These are phyloP conservation scores for Boletus semigastroideus DNA, from an alignment of 1,284 basidiomycete species.

Conservation along the genomic window DNA sequence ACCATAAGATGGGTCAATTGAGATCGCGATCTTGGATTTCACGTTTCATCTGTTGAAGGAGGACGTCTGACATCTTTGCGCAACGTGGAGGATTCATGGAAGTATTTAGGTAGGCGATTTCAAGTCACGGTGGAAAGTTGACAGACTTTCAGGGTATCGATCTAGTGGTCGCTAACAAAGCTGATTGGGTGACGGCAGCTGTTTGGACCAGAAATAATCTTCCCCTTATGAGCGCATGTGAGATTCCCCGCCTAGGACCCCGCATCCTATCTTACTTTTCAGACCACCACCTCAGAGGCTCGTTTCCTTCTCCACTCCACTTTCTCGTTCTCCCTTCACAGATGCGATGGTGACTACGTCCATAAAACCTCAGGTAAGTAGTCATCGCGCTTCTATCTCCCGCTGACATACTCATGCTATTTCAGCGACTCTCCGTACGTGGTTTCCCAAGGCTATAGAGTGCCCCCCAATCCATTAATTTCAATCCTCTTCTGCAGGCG, in stretches of 20 bases:
- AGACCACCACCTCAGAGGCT: not conserved
- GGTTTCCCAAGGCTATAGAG: not conserved
- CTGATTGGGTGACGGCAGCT: slow-evolving; percentile 21
- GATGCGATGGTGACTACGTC: slow-evolving; percentile 23
- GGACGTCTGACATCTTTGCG: not conserved
- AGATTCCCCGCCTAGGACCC: not conserved
- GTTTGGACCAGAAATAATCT: slow-evolving; percentile 14
- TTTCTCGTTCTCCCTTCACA: not conserved
- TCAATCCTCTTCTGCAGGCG: slow-evolving; percentile 8
- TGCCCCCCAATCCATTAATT: not conserved
- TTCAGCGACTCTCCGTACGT: slow-evolving; percentile 25
- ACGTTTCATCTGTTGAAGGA: not conserved
- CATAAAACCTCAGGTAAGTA: slow-evolving; percentile 15
- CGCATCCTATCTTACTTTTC: slow-evolving; percentile 17
- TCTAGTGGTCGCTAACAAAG: slow-evolving; percentile 5
- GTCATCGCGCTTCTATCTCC: not conserved
- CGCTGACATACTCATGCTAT: not conserved
- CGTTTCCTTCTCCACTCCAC: not conserved
- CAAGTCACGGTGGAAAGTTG: not conserved
- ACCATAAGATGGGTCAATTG: not conserved
- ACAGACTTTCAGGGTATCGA: not conserved
- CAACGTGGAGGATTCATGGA: not conserved
- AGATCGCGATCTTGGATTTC: not conserved
- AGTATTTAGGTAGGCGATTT: not conserved
- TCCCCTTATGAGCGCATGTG: slow-evolving; percentile 13